Evolutionary conservation across 208 protist genomes (phyloP), one percentile per base, ranked within the genome.

Genomic region (Crithidia sp.): DNA sequence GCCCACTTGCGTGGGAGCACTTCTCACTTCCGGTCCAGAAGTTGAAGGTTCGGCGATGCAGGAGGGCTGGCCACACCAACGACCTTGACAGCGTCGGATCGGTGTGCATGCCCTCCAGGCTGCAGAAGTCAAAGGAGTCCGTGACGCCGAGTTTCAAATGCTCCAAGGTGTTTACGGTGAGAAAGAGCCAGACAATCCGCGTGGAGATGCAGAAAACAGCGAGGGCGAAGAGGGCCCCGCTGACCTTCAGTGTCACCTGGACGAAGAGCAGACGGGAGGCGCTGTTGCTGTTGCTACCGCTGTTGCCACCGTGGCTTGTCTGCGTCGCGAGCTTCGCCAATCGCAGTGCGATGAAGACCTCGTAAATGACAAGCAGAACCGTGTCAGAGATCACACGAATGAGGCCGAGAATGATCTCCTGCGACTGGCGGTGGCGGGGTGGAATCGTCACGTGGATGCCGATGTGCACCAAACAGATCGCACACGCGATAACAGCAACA

Each of bases 391-490:
- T 19, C 5, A 79, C 19, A 7, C 78, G 77, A 0, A 59, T 66
- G 17, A 88, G n/a, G 0, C 67, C 39, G 14, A 87, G 43, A 85
- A 85, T 61, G 19, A 91, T 63, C 69, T 91, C 86, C 67, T 88
- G 72, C 45, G 86, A 88, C 60, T 86, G 86, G 9, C 67, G 69
- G 69, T 88, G 77, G 47, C 65, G 40, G 12, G 39, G 19, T 2
- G 79, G 73, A 53, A 88, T 81, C 0, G 40, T 70, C n/a, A 36
- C 36, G 55, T 83, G 73, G 9, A 85, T 62, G 14, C 71, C 44
- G 0, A 67, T 14, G 55, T 90, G 81, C 19, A 77, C 45, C 4
- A 41, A 10, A 13, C 61, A 12, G 16, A 78, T 47, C 19, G 47
- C 36, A 2, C 44, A 7, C 16, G 28, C 37, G 37, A 70, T 40